Percentiles rank a stretch among this genome's conserved stretches.
These are phyloP conservation scores for Aureobasidium sp. DNA, from an alignment of 2,329 filamentous ascomycete species.

Conservation along the genomic window DNA sequence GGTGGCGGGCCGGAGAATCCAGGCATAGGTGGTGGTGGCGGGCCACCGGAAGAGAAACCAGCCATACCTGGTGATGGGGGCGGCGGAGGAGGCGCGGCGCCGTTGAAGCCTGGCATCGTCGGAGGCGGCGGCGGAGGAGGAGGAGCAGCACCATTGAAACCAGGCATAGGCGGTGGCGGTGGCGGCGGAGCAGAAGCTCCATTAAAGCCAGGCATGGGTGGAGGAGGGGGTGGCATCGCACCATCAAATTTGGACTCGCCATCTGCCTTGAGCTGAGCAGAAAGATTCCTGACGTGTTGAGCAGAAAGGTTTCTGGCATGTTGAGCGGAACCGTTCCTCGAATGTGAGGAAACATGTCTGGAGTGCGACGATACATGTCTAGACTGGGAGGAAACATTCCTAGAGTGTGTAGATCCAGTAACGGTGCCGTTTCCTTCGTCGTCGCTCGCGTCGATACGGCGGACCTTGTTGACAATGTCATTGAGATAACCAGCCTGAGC, in stretches of 20 bases:
- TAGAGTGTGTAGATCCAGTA: slow-evolving; percentile 64
- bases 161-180: slow-evolving; percentile 40
- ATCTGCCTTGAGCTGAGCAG: neutral
- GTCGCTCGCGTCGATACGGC: slow-evolving; percentile 64
- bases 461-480: slow-evolving; percentile 56
- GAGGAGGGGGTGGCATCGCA: slow-evolving; percentile 22
- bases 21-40: slow-evolving; percentile 43
- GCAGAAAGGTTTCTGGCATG: neutral
- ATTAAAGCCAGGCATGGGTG: slow-evolving; percentile 23
- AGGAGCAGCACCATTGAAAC: slow-evolving; percentile 31
- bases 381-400: slow-evolving; percentile 40
- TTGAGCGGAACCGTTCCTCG: neutral
- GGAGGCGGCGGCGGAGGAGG: slow-evolving; percentile 38
- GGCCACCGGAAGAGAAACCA: slow-evolving; percentile 31
- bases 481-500: slow-evolving; percentile 50
- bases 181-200: slow-evolving; percentile 40
- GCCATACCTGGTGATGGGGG: slow-evolving; percentile 40
- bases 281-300: neutral
- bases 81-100: slow-evolving; percentile 30
- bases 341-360: neutral
- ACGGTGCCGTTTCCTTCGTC: slow-evolving; percentile 63
- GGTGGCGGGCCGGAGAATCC: slow-evolving; percentile 45
- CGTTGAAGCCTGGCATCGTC: slow-evolving; percentile 38
- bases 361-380: neutral
- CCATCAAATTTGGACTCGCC: slow-evolving; percentile 29